Base-by-base conservation (phyloP, 2,329 filamentous ascomycete species). In the Microsporum canis region DNA sequence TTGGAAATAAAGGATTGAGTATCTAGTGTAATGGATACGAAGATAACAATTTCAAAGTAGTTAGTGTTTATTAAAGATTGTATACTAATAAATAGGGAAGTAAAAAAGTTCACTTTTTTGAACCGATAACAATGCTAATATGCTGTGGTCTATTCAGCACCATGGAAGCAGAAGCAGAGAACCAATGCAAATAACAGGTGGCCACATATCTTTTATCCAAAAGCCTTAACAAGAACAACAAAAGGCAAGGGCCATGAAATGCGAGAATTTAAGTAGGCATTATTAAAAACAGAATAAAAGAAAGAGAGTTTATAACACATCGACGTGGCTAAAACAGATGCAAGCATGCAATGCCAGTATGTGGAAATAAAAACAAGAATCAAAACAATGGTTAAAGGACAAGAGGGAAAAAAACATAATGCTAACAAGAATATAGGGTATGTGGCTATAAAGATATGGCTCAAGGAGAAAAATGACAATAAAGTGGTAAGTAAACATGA, bases 261-360 rank as follows among this genome's bases (percentile, higher is more conserved):
- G 51, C 7, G 31, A 55, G 17, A 36, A 23, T 12, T n/a, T 23
- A 14, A 43, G 39, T 5, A 43, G 39, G 39, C 39, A 2, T 43
- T 31, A 55, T 55, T 55, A 55, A 38, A 55, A 55, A 55, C 45
- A 34, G 33, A 3, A 36, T 55, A 34, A 23, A 8, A 55, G 7
- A 55, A 55, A n/a, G 31, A 14, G 17, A 17, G 51, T 55, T 55
- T 55, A 34, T 55, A 36, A 23, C 51, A 31, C 33, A 55, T 55
- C 8, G 45, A 23, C 7, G 33, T n/a, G n/a, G 36, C 31, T 34
- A 17, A 27, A 55, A 36, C 23, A 36, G 33, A 55, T 29, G 31
- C 51, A 36, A 7, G 51, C 33, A 55, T 55, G 51, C 31, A 55
- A 55, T 55, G 51, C 51, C 23, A 27, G 51, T 55, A 55, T 55